These are phyloP conservation scores for Dissophora globulifera DNA, from an alignment of 192 early-diverging fungal species.

Conservation along the genomic window DNA sequence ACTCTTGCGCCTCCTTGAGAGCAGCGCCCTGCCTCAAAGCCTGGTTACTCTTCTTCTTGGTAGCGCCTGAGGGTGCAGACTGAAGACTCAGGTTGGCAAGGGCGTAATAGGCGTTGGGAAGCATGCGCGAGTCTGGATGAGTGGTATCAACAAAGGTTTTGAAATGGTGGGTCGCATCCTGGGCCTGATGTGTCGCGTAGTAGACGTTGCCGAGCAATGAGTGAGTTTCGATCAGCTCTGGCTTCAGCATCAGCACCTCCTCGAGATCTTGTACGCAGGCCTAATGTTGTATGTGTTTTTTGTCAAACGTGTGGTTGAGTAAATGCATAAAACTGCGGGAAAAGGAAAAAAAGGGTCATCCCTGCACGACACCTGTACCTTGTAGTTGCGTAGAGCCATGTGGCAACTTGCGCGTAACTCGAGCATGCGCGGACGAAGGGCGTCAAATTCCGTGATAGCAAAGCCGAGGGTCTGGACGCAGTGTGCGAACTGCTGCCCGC, in stretches of 20 bases:
- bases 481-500: constrained; percentile 67
- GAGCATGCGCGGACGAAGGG: constrained; percentile 61
- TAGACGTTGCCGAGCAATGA: constrained; percentile 51
- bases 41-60: constrained; percentile 57
- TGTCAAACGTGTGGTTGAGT: neutral
- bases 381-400: constrained; percentile 56
- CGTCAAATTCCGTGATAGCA: constrained; percentile 62
- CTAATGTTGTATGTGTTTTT: constrained; percentile 28
- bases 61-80: constrained; percentile 37
- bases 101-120: constrained; percentile 63
- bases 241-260: constrained; percentile 26
- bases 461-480: constrained; percentile 66
- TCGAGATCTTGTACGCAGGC: constrained; percentile 50
- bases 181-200: constrained; percentile 53
- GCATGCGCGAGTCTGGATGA: constrained; percentile 61
- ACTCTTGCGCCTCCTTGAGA: constrained; percentile 56
- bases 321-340: neutral
- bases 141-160: constrained; percentile 58
- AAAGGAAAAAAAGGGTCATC: too few species aligned
- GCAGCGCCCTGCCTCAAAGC: constrained; percentile 47
- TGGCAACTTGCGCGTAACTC: constrained; percentile 67
- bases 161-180: constrained; percentile 59
- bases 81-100: constrained; percentile 55
- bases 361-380: constrained; percentile 37
- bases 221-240: constrained; percentile 36